phyloP scores from a whole-genome alignment of 75 land plant species.

The Pinus tabuliformis region DNA sequence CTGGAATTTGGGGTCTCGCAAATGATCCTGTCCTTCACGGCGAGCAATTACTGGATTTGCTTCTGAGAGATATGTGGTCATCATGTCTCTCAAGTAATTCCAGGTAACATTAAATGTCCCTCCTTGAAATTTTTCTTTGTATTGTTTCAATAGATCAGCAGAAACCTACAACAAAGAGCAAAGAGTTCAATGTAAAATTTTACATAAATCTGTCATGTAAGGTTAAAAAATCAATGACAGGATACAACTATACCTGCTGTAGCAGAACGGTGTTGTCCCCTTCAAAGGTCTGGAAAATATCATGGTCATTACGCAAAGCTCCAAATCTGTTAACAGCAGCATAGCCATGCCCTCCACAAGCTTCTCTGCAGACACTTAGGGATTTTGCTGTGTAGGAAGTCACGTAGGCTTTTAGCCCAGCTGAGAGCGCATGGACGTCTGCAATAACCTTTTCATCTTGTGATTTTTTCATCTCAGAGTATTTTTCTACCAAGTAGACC shows the following conservation, averaged over 20 bases:
- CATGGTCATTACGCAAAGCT: slow-evolving; percentile 87
- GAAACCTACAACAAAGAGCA: slow-evolving; percentile 63
- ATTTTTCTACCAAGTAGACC: slow-evolving; percentile 63
- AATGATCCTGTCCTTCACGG: slow-evolving; percentile 83
- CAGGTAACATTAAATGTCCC: slow-evolving; percentile 87
- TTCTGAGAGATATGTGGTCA: slow-evolving; percentile 84
- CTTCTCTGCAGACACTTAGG: slow-evolving; percentile 83
- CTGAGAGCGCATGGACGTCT: slow-evolving; percentile 94
- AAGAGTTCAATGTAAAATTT: neutral
- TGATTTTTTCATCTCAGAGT: slow-evolving; percentile 89
- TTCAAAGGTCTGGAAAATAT: slow-evolving; percentile 97
- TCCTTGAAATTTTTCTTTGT: slow-evolving; percentile 81
- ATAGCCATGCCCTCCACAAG: slow-evolving; percentile 99
- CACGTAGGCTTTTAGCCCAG: slow-evolving; percentile 92
- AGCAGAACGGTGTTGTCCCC: slow-evolving; percentile 95
- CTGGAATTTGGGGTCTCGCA: slow-evolving; percentile 89
- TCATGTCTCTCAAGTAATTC: slow-evolving; percentile 91
- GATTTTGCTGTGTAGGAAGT: slow-evolving; percentile 95
- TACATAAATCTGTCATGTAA: neutral
- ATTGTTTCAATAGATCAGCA: slow-evolving; percentile 84
- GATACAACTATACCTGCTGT: slow-evolving; percentile 68
- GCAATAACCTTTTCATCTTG: slow-evolving; percentile 82
- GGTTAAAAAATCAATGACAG: neutral
- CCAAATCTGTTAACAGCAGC: slow-evolving; percentile 97
- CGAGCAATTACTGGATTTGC: slow-evolving; percentile 92